phyloP scores from a whole-genome alignment of 495 filamentous ascomycete species.

The Niebla homalea region DNA sequence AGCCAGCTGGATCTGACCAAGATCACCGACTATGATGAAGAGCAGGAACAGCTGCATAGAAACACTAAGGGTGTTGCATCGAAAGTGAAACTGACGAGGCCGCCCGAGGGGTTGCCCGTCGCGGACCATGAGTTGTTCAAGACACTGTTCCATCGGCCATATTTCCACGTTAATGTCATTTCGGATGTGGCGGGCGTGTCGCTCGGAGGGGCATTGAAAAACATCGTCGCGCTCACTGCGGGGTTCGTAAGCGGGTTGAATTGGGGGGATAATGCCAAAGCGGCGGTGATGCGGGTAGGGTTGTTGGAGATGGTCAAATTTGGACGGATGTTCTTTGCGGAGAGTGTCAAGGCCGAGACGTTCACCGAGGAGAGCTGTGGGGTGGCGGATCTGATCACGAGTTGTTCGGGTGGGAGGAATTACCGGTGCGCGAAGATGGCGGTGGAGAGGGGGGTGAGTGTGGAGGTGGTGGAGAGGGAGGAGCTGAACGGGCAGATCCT shows the following conservation, averaged over 20 bases:
- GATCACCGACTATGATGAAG: slow-evolving; percentile 29
- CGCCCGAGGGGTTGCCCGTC: slow-evolving; percentile 68
- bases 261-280: slow-evolving; percentile 97
- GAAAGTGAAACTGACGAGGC: slow-evolving; percentile 51
- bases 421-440: slow-evolving; percentile 86
- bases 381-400: slow-evolving; percentile 92
- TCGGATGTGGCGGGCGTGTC: slow-evolving; percentile 91
- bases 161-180: slow-evolving; percentile 91
- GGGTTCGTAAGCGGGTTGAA: slow-evolving; percentile 92
- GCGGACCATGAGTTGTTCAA: slow-evolving; percentile 68
- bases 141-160: slow-evolving; percentile 85
- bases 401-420: slow-evolving; percentile 81
- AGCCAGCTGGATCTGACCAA: slow-evolving; percentile 46
- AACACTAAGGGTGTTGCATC: slow-evolving; percentile 47
- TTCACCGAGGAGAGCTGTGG: slow-evolving; percentile 95
- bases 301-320: slow-evolving; percentile 93
- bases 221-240: slow-evolving; percentile 87
- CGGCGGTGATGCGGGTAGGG: slow-evolving; percentile 90
- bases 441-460: slow-evolving; percentile 60
- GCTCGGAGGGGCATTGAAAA: slow-evolving; percentile 90
- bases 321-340: slow-evolving; percentile 78
- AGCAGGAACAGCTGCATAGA: slow-evolving; percentile 30
- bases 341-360: slow-evolving; percentile 62
- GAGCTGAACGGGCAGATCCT: slow-evolving; percentile 96
- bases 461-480: slow-evolving; percentile 74